These are phyloP conservation scores for Leishmania tropica DNA, from an alignment of 208 protist species.

Conservation along the genomic window DNA sequence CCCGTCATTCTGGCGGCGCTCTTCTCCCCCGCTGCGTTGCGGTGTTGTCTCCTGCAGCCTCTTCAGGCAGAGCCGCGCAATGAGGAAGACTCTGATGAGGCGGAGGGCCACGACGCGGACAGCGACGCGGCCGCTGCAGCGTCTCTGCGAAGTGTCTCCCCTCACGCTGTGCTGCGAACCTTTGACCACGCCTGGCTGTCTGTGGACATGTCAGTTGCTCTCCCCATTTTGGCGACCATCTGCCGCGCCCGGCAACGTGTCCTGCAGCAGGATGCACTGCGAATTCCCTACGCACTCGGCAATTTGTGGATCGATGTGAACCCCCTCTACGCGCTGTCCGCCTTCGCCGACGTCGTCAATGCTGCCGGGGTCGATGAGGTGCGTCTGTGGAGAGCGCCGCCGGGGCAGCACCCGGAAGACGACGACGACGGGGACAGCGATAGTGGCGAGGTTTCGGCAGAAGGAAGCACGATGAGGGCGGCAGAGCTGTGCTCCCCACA, in stretches of 20 bases:
- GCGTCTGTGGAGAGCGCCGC: conserved; percentile 21
- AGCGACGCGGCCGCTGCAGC: background rate
- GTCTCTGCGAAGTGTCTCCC: conserved; percentile 1
- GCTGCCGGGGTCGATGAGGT: conserved; percentile 1
- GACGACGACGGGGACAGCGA: background rate
- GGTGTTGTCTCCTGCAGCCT: conserved; percentile 62
- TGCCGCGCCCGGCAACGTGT: conserved; percentile 47
- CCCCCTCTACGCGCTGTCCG: conserved; percentile 48
- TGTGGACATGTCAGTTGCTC: conserved; percentile 46
- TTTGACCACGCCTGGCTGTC: conserved; percentile 53
- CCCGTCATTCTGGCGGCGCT: conserved; percentile 70
- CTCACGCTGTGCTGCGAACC: conserved; percentile 18
- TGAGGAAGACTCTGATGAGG: background rate
- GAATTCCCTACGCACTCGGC: conserved; percentile 63
- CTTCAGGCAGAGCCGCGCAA: background rate
- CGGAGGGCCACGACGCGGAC: background rate
- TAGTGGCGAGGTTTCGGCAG: background rate
- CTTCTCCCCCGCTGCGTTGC: conserved; percentile 56
- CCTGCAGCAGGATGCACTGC: conserved; percentile 36
- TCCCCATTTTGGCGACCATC: conserved; percentile 67
- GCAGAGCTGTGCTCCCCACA: conserved; percentile 7
- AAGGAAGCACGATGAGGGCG: background rate
- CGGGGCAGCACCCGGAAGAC: conserved; percentile 12
- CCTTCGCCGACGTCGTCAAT: conserved; percentile 11
- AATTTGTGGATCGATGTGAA: conserved; percentile 64